Evolutionary conservation across 2,329 filamentous ascomycete species (phyloP), one percentile per base, ranked within the genome.

Genomic region (Penicillium nordicum): DNA sequence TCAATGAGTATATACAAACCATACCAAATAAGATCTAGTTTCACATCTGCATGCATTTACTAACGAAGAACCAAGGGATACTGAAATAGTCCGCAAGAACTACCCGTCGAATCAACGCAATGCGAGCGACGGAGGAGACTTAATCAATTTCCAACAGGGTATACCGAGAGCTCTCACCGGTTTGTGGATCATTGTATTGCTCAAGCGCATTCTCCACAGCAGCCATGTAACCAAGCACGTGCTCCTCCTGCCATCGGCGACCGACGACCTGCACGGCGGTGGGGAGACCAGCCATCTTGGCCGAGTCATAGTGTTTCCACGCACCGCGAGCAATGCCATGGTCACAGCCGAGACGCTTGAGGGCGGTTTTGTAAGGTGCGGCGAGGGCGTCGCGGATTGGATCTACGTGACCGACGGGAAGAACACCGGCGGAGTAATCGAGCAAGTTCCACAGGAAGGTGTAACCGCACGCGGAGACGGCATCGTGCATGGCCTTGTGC

Each of bases 391-490:
- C 81, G 67, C 94, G 89, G 41, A 85, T 78, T 1, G 73, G 68
- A 63, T 96, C 88, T 0, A 97, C 92, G 58, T 92, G 89, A 0
- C 90, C 93, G 1, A 97, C 86, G 0, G 93, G 92, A 23, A 97
- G 69, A 36, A 96, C 85, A 37, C 92, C 92, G 12, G 84, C 83
- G 1, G 89, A 84, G 74, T 97, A 97, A 70, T 97, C 93, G 47
- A 97, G 84, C 84, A 97, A 63, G 67, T 97, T 97, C 78, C 94
- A 97, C 54, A 96, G 75, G 71, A 97, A 96, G 0, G 92, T 97
- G 69, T 97, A 97, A 1, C 91, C 92, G 67, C 92, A 97, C 63
- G 87, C 90, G 60, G 88, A 89, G 43, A 94, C 86, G 3, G 90
- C 90, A 65, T 93, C 87, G 63, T 85, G 84, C 91, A 96, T 97